phyloP scores from a whole-genome alignment of 2,329 filamentous ascomycete species.

The Colletotrichum limetticola region DNA sequence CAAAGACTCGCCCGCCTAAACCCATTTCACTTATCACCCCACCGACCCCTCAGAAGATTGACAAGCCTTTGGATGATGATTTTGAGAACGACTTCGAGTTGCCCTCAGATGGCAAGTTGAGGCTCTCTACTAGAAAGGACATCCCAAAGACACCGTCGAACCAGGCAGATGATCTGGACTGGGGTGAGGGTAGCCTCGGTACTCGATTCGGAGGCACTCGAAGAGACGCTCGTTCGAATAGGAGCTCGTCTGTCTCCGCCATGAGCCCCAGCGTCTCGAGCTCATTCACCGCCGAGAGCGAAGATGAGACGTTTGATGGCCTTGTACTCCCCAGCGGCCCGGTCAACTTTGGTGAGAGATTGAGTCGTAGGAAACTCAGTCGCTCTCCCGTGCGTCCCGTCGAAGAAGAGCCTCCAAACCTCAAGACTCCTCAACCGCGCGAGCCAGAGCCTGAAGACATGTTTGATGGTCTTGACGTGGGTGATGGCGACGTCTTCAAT shows the following conservation, averaged over 20 bases:
- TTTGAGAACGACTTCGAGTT: slow-evolving; percentile 80
- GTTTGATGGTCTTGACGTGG: slow-evolving; percentile 86
- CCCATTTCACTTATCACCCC: slow-evolving; percentile 65
- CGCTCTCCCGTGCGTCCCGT: slow-evolving; percentile 63
- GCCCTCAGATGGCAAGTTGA: slow-evolving; percentile 73
- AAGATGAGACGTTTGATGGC: slow-evolving; percentile 93
- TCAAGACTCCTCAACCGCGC: slow-evolving; percentile 45
- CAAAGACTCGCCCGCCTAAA: slow-evolving; percentile 66
- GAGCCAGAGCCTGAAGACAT: slow-evolving; percentile 77
- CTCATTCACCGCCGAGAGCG: slow-evolving; percentile 90
- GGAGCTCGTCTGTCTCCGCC: slow-evolving; percentile 88
- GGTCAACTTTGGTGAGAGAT: slow-evolving; percentile 82
- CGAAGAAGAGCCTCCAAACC: slow-evolving; percentile 48
- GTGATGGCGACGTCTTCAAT: slow-evolving; percentile 83
- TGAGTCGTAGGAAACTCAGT: slow-evolving; percentile 76
- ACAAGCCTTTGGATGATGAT: slow-evolving; percentile 63
- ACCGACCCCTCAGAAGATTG: slow-evolving; percentile 63
- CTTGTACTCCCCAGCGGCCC: slow-evolving; percentile 85
- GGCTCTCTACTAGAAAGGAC: slow-evolving; percentile 70
- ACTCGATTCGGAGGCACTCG: slow-evolving; percentile 90
- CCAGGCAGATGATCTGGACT: slow-evolving; percentile 84
- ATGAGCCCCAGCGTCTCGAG: slow-evolving; percentile 94
- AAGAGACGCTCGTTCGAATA: slow-evolving; percentile 80
- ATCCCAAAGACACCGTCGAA: slow-evolving; percentile 71
- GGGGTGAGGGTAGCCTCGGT: slow-evolving; percentile 92